These are phyloP conservation scores for Stemphylium vesicarium DNA, from an alignment of 2,329 filamentous ascomycete genomes.

Conservation along the genomic window DNA sequence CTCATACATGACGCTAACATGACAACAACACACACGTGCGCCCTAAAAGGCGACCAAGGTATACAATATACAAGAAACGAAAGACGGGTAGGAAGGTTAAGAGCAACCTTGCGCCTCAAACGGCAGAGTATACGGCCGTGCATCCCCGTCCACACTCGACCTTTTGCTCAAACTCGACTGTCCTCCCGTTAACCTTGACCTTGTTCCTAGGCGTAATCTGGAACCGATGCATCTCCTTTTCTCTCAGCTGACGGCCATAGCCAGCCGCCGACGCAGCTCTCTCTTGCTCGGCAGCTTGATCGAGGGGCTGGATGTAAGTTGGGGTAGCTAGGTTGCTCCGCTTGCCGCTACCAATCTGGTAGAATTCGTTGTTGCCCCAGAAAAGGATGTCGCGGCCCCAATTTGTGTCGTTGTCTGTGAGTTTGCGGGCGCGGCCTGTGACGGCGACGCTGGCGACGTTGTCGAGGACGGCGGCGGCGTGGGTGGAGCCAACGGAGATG, in stretches of 20 bases:
- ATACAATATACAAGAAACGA: constrained; percentile 4
- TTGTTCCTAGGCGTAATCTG: constrained; percentile 80
- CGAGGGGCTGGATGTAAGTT: constrained; percentile 78
- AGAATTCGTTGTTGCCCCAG: constrained; percentile 95
- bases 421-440: constrained; percentile 44
- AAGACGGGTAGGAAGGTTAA: background rate
- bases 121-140: constrained; percentile 58
- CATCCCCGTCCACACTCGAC: constrained; percentile 88
- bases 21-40: background rate
- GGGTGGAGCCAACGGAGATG: constrained; percentile 78
- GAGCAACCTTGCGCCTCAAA: background rate
- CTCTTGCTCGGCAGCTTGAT: constrained; percentile 63
- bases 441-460: constrained; percentile 75
- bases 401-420: constrained; percentile 73
- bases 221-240: constrained; percentile 74
- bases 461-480: constrained; percentile 81
- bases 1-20: constrained; percentile 6
- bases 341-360: constrained; percentile 90
- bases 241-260: constrained; percentile 56
- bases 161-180: constrained; percentile 79
- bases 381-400: constrained; percentile 89
- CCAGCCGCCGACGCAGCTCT: constrained; percentile 28
- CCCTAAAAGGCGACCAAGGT: constrained; percentile 7
- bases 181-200: constrained; percentile 72
- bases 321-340: constrained; percentile 79